A percentile compares a stretch with the other conserved stretches of the same genome.
phyloP scores from a whole-genome alignment of 768 basidiomycete genomes.

The Boletus pseudopeckii region DNA sequence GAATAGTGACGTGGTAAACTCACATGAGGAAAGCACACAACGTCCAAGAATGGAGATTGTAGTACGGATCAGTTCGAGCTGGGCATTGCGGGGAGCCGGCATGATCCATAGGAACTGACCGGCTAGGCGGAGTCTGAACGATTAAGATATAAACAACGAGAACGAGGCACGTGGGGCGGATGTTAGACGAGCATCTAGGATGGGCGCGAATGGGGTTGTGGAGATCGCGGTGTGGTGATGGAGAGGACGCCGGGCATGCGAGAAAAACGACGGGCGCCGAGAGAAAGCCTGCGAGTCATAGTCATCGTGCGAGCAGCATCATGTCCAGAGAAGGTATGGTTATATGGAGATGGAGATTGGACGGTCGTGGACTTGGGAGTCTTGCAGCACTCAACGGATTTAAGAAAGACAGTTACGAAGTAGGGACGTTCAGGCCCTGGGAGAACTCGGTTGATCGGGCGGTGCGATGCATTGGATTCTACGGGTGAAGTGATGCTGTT shows the following conservation, averaged over 20 bases:
- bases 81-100: background rate
- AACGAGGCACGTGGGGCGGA: background rate
- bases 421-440: background rate
- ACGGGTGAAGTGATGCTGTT: background rate
- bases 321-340: background rate
- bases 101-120: background rate
- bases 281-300: background rate
- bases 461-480: background rate
- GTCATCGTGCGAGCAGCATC: background rate
- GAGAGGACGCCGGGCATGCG: background rate
- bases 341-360: background rate
- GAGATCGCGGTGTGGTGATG: no score
- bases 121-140: constrained; percentile 17
- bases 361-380: background rate
- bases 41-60: background rate
- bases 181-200: no score
- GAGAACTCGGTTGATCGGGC: background rate
- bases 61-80: constrained; percentile 5
- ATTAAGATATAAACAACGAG: background rate
- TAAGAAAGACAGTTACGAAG: background rate
- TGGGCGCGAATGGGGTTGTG: background rate
- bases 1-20: constrained; percentile 1
- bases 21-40: constrained; percentile 4
- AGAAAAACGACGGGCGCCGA: background rate
- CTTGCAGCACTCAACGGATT: background rate